These are phyloP conservation scores for Schizosaccharomyces cryophilus DNA, from an alignment of 805 yeast species.

Conservation along the genomic window DNA sequence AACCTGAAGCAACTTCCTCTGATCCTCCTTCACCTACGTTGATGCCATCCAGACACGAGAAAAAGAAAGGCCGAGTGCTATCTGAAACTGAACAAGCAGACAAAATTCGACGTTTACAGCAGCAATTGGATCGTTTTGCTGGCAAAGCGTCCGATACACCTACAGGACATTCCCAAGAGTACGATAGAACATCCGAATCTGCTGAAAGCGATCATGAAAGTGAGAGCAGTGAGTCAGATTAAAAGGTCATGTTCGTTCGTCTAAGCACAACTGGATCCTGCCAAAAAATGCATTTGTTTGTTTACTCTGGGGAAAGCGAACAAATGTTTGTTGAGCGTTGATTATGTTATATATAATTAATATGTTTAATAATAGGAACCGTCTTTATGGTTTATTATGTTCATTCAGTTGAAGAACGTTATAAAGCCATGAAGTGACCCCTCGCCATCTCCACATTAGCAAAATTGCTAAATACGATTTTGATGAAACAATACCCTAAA, in stretches of 20 bases:
- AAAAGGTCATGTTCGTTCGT: neutral
- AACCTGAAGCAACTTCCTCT: conserved; percentile 19
- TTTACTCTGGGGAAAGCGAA: too few relatives aligned
- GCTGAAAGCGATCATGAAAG: neutral
- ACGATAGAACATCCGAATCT: neutral
- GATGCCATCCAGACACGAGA: conserved; percentile 9
- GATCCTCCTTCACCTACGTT: conserved; percentile 5
- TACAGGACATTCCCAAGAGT: neutral
- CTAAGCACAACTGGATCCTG: too few relatives aligned
- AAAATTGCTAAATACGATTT: too few relatives aligned
- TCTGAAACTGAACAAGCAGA: conserved; percentile 41
- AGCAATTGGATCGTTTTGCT: conserved; percentile 29
- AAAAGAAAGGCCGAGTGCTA: conserved; percentile 31
- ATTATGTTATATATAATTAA: too few relatives aligned
- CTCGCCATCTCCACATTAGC: too few relatives aligned
- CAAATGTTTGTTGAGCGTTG: too few relatives aligned
- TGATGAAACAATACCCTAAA: too few relatives aligned
- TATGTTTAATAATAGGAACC: too few relatives aligned
- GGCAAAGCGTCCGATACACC: neutral
- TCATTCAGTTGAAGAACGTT: too few relatives aligned
- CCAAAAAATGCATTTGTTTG: too few relatives aligned
- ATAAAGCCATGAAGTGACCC: too few relatives aligned
- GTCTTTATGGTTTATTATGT: too few relatives aligned
- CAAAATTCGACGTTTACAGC: conserved; percentile 47
- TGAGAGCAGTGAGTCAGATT: neutral